These are phyloP conservation scores for Botrytis paeoniae DNA, from an alignment of 2,329 filamentous ascomycete species.

Conservation along the genomic window DNA sequence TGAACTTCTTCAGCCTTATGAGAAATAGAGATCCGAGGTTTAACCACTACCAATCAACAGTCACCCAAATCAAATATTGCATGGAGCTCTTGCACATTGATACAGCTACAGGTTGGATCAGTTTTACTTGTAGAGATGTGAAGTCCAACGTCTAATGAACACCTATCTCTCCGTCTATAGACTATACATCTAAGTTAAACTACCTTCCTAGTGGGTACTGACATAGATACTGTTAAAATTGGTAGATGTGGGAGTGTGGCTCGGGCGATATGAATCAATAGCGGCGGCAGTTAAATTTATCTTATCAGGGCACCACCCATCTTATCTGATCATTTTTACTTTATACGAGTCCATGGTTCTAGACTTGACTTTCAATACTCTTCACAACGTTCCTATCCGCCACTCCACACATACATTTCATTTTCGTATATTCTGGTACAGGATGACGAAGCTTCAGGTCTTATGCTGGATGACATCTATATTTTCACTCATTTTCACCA, in stretches of 20 bases:
- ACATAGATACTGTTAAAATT: background rate
- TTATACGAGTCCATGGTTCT: background rate
- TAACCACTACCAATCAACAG: background rate
- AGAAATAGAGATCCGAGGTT: background rate
- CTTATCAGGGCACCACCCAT: background rate
- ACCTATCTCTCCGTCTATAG: background rate
- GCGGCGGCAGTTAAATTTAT: background rate
- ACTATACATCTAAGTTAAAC: background rate
- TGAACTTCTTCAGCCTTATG: conserved; percentile 12
- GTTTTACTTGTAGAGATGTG: background rate
- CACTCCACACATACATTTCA: background rate
- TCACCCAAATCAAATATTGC: background rate
- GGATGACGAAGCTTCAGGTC: background rate
- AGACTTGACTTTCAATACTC: background rate
- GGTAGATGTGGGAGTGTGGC: background rate
- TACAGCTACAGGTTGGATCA: background rate
- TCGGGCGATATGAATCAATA: background rate
- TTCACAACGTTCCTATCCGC: background rate
- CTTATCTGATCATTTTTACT: background rate
- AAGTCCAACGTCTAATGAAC: background rate
- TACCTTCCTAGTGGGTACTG: background rate
- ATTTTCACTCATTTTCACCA: too few relatives aligned
- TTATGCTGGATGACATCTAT: background rate
- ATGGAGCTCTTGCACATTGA: background rate
- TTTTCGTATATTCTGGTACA: background rate